phyloP scores from a whole-genome alignment of 352 stramenopile species.

The Phytophthora cryptogea region DNA sequence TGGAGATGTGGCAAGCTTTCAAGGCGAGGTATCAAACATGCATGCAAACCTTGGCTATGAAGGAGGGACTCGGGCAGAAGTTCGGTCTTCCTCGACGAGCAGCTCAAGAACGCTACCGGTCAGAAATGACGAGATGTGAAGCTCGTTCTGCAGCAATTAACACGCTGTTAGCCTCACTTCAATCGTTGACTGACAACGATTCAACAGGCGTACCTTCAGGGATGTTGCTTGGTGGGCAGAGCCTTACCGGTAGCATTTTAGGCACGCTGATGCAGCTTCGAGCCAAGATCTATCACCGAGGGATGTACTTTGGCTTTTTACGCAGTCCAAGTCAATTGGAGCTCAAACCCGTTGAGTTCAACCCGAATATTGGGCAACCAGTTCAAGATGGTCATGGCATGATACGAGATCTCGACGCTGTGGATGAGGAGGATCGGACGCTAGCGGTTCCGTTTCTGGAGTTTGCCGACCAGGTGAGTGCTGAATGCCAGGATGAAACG shows the following conservation, averaged over 20 bases:
- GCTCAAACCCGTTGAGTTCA: constrained; percentile 37
- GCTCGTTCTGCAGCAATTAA: constrained; percentile 67
- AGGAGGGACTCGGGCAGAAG: constrained; percentile 89
- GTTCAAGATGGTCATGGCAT: constrained; percentile 19
- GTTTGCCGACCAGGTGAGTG: constrained; percentile 59
- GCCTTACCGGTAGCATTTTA: constrained; percentile 33
- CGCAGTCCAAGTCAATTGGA: constrained; percentile 58
- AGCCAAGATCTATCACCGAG: constrained; percentile 60
- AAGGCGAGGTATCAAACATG: constrained; percentile 72
- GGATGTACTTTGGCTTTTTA: constrained; percentile 67
- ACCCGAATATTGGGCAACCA: constrained; percentile 13
- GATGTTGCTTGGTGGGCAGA: background rate
- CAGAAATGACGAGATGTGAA: constrained; percentile 83
- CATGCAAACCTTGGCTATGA: constrained; percentile 83
- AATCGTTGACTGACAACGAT: constrained; percentile 37
- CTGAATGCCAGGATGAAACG: constrained; percentile 64
- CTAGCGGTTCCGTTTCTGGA: constrained; percentile 46
- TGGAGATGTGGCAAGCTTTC: constrained; percentile 55
- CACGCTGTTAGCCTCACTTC: constrained; percentile 57
- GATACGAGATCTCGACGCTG: constrained; percentile 45
- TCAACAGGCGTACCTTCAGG: constrained; percentile 2
- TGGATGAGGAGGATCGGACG: constrained; percentile 45
- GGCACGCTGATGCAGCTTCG: constrained; percentile 56
- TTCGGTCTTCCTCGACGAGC: constrained; percentile 84
- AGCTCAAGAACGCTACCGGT: constrained; percentile 85